phyloP scores from a whole-genome alignment of 495 filamentous ascomycete species.

The Trichoderma parareesei region DNA sequence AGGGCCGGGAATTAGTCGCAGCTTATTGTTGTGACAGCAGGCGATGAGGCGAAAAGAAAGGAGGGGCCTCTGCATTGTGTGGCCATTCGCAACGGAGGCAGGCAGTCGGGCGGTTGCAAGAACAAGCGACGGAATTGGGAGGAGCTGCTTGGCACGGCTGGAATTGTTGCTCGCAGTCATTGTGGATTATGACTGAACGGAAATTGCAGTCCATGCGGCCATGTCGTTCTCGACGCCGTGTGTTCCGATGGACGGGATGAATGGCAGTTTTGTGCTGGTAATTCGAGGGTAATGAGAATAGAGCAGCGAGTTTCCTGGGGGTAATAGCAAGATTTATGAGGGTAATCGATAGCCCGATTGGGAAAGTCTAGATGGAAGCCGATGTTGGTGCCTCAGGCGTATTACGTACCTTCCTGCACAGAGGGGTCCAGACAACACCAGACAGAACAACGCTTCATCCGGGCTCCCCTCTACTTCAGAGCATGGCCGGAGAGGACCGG shows the following conservation, averaged over 20 bases:
- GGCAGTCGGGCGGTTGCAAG: background rate
- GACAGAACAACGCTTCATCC: background rate
- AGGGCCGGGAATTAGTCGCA: constrained; percentile 2
- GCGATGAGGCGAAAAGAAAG: constrained; percentile 4
- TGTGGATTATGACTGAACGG: background rate
- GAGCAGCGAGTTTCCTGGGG: constrained; percentile 5
- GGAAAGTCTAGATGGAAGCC: background rate
- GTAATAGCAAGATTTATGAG: constrained; percentile 6
- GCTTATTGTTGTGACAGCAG: constrained; percentile 1
- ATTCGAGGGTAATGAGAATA: constrained; percentile 5
- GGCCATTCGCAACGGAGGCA: background rate
- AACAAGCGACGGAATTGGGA: constrained; percentile 4
- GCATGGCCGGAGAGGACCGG: background rate
- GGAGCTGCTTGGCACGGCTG: background rate
- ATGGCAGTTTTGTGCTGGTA: background rate
- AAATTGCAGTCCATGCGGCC: background rate
- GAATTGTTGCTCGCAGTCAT: background rate
- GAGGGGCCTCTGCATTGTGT: background rate
- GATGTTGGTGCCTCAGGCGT: background rate
- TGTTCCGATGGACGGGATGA: background rate
- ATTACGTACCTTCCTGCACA: background rate
- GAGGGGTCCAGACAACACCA: background rate
- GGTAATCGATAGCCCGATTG: constrained; percentile 10
- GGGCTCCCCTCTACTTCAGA: background rate
- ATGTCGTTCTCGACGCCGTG: background rate